Evolutionary conservation across 345 rosid species (phyloP).

Genomic region (Geranium rotundifolium): DNA sequence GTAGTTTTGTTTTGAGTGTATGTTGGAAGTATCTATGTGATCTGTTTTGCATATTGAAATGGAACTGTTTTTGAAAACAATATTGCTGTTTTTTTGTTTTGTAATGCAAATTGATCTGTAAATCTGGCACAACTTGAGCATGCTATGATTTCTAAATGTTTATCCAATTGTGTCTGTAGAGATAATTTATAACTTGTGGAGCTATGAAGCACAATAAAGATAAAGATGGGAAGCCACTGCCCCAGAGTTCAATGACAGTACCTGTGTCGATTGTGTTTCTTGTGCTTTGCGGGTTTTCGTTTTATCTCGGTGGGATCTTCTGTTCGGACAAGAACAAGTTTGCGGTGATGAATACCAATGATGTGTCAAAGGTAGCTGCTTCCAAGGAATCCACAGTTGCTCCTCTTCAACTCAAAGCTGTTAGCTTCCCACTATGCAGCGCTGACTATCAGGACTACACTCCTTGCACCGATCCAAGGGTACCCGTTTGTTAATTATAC

Average conservation of each 20-base stretch:
- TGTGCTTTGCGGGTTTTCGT: conserved; percentile 67
- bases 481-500: conserved; percentile 8
- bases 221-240: conserved; percentile 39
- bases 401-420: conserved; percentile 46
- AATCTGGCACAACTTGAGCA: no score
- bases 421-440: conserved; percentile 69
- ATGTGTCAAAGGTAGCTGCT: conserved; percentile 30
- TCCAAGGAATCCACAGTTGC: conserved; percentile 32
- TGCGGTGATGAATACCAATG: conserved; percentile 17
- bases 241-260: conserved; percentile 35
- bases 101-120: no score
- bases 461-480: conserved; percentile 98
- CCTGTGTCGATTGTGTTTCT: conserved; percentile 44
- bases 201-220: conserved; percentile 85
- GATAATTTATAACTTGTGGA: conserved; percentile 12
- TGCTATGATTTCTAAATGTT: background rate
- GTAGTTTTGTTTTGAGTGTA: no score
- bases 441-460: conserved; percentile 82
- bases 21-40: no score
- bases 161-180: conserved; percentile 12
- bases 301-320: conserved; percentile 84
- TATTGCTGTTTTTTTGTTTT: no score
- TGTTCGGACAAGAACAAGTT: conserved; percentile 44
- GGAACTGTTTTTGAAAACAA: no score
- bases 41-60: background rate